These are phyloP conservation scores for Ehretia macrophylla DNA, from an alignment of 257 asterid species.

Conservation along the genomic window DNA sequence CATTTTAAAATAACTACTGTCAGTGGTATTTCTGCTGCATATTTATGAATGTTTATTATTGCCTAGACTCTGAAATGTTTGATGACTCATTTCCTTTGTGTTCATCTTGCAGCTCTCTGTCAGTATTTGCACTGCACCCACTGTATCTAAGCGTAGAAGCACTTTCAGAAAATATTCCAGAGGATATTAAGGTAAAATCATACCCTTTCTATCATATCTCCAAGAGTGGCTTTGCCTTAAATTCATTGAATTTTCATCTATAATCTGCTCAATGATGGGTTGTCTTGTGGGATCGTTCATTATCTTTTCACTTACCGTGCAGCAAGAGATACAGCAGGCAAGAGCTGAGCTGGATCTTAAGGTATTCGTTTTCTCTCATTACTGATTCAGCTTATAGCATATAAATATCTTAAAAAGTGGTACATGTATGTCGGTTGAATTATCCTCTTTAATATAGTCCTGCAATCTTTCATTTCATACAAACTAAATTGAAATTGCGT, in stretches of 20 bases:
- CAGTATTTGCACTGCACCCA: conserved; percentile 98
- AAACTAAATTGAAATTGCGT: too few species aligned
- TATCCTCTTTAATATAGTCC: not conserved
- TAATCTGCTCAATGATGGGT: not conserved
- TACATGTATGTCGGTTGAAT: not conserved
- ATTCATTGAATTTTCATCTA: not conserved
- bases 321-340: conserved; percentile 72
- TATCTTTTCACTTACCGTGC: conserved; percentile 19
- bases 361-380: conserved; percentile 36
- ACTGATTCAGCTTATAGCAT: conserved; percentile 1
- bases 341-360: conserved; percentile 61
- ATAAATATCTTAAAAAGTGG: not conserved
- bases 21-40: not conserved
- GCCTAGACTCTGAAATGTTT: not conserved
- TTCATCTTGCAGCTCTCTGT: conserved; percentile 75
- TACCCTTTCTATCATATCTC: not conserved
- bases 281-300: not conserved
- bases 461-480: not conserved
- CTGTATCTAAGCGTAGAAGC: conserved; percentile 87
- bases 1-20: not conserved
- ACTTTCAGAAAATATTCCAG: conserved; percentile 58
- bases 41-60: not conserved
- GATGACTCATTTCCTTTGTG: conserved; percentile 11
- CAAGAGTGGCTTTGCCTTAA: not conserved
- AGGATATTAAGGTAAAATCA: conserved; percentile 58